Evolutionary conservation across 371 early-diverging fungal genomes (phyloP).

Genomic region (Dichotomocladium elegans): DNA sequence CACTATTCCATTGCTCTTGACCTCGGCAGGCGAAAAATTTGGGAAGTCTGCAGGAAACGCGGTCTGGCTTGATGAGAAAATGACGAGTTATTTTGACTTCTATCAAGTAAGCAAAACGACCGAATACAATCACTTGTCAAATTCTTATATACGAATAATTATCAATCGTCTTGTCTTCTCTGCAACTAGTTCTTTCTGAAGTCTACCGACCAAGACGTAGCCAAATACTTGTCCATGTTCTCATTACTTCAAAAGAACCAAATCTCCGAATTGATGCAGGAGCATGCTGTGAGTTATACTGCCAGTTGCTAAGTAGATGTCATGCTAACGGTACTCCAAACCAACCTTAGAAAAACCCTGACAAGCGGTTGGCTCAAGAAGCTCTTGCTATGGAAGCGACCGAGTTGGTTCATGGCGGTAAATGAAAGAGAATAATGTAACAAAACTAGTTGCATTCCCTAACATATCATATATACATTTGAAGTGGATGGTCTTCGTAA

Average conservation of each 20-base stretch:
- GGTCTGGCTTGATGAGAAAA: slow-evolving; percentile 82
- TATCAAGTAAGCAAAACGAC: slow-evolving; percentile 86
- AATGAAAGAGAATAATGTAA: slow-evolving; percentile 1
- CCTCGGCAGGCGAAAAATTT: slow-evolving; percentile 89
- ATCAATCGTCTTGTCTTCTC: background rate
- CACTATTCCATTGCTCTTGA: slow-evolving; percentile 87
- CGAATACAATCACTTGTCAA: too few relatives aligned
- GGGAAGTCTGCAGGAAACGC: slow-evolving; percentile 96
- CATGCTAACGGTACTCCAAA: background rate
- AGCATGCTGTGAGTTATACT: slow-evolving; percentile 50
- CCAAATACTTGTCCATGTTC: slow-evolving; percentile 70
- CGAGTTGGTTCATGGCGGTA: slow-evolving; percentile 86
- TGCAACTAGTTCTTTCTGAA: slow-evolving; percentile 85
- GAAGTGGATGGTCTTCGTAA: slow-evolving; percentile 54
- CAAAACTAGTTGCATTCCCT: background rate
- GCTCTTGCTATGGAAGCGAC: slow-evolving; percentile 82
- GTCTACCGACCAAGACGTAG: slow-evolving; percentile 79
- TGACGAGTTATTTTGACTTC: slow-evolving; percentile 84
- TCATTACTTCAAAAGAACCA: slow-evolving; percentile 67
- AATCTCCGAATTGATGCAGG: slow-evolving; percentile 56
- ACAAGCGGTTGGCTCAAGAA: slow-evolving; percentile 69
- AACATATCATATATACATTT: slow-evolving; percentile 18
- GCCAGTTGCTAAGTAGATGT: background rate
- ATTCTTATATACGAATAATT: too few relatives aligned
- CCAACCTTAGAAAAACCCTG: slow-evolving; percentile 47